phyloP scores from a whole-genome alignment of 2,329 filamentous ascomycete genomes.

The Curvularia eragrostidis region DNA sequence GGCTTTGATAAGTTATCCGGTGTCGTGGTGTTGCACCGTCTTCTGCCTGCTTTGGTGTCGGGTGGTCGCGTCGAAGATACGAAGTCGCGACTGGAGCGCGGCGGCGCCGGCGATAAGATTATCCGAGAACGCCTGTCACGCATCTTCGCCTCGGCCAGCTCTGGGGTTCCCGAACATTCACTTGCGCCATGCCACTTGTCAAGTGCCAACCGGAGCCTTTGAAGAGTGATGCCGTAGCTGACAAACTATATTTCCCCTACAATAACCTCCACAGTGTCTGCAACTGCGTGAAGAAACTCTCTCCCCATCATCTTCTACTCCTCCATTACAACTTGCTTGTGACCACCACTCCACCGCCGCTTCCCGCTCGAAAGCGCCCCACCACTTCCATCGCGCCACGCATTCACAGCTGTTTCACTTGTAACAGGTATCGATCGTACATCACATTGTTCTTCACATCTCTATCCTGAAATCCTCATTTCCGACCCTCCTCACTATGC shows the following conservation, averaged over 20 bases:
- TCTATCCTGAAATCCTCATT: neutral
- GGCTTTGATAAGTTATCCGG: constrained; percentile 4
- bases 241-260: constrained; percentile 14
- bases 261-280: neutral
- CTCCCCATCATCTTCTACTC: neutral
- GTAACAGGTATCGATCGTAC: constrained; percentile 5
- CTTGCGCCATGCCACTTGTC: constrained; percentile 22
- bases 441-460: neutral
- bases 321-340: constrained; percentile 9
- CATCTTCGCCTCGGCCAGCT: constrained; percentile 19
- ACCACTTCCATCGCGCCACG: constrained; percentile 13
- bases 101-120: constrained; percentile 18
- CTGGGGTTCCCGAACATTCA: constrained; percentile 37
- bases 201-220: constrained; percentile 15
- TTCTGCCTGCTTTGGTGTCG: constrained; percentile 6
- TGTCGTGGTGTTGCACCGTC: constrained; percentile 18
- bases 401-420: constrained; percentile 6
- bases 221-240: constrained; percentile 16
- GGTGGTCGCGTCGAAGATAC: constrained; percentile 28
- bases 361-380: constrained; percentile 9
- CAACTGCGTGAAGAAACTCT: constrained; percentile 7
- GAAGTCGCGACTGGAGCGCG: constrained; percentile 28
- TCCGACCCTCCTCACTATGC: constrained; percentile 32
- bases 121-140: constrained; percentile 16
- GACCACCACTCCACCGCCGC: constrained; percentile 16